These are phyloP conservation scores for Candida loeiensis DNA, from an alignment of 805 yeast species.

Conservation along the genomic window DNA sequence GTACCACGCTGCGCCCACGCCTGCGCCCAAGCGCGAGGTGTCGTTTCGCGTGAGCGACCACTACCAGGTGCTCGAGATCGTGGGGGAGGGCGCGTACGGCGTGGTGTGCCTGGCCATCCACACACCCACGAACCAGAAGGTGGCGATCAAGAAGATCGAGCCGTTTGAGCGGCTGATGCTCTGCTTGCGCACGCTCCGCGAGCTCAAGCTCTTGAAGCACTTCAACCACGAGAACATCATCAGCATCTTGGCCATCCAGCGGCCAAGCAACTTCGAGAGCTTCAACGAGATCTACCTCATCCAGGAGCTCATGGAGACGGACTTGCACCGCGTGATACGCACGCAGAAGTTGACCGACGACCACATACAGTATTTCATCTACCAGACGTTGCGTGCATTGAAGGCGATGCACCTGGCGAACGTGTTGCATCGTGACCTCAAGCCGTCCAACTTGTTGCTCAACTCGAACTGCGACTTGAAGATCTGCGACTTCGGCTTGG, in stretches of 20 bases:
- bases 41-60: conserved; percentile 85
- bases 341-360: conserved; percentile 85
- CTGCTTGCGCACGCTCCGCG: conserved; percentile 84
- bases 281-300: conserved; percentile 86
- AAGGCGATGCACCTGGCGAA: conserved; percentile 93
- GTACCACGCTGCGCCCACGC: conserved; percentile 3
- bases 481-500: conserved; percentile 92
- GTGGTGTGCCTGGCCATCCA: conserved; percentile 88
- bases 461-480: conserved; percentile 93
- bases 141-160: conserved; percentile 93
- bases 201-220: conserved; percentile 81
- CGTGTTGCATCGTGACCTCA: conserved; percentile 88
- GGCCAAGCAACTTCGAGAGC: conserved; percentile 69
- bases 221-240: conserved; percentile 94
- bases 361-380: conserved; percentile 89
- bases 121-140: conserved; percentile 78
- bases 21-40: conserved; percentile 27
- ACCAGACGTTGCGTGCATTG: conserved; percentile 85
- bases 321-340: conserved; percentile 73
- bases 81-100: conserved; percentile 97
- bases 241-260: conserved; percentile 82
- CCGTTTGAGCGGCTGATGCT: conserved; percentile 90
- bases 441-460: conserved; percentile 81
- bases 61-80: conserved; percentile 77
- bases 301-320: conserved; percentile 87